phyloP scores from a whole-genome alignment of 2,329 filamentous ascomycete species.

The Aspergillus proliferans region DNA sequence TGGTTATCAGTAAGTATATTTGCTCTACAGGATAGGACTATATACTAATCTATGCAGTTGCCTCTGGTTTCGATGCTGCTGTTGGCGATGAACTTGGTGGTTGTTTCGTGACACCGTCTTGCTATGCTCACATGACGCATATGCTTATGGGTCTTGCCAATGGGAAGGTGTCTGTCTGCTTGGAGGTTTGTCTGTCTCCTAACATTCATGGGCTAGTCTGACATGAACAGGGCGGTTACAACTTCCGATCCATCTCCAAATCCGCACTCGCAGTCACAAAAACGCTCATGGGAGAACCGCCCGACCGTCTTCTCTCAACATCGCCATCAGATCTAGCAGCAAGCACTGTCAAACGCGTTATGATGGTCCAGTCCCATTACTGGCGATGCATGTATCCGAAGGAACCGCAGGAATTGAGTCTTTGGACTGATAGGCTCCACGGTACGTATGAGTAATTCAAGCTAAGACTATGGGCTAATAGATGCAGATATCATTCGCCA shows the following conservation, averaged over 20 bases:
- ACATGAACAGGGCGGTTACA: slow-evolving; percentile 68
- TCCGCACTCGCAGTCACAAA: slow-evolving; percentile 86
- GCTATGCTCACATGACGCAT: slow-evolving; percentile 97
- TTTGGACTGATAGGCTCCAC: slow-evolving; percentile 56
- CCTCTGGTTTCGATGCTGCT: slow-evolving; percentile 92
- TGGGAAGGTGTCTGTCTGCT: slow-evolving; percentile 83
- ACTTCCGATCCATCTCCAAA: slow-evolving; percentile 82
- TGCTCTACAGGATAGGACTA: not conserved
- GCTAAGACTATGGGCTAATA: slow-evolving; percentile 5
- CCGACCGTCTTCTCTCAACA: slow-evolving; percentile 51
- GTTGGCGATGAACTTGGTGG: slow-evolving; percentile 87
- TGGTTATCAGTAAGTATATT: slow-evolving; percentile 61
- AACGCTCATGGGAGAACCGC: slow-evolving; percentile 93
- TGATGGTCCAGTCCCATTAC: slow-evolving; percentile 57
- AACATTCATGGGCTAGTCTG: not conserved
- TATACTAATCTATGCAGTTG: slow-evolving; percentile 48
- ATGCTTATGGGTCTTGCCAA: slow-evolving; percentile 95
- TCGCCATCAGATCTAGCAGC: slow-evolving; percentile 48
- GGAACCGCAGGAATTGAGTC: slow-evolving; percentile 22
- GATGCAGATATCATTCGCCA: slow-evolving; percentile 63
- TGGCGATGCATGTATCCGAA: slow-evolving; percentile 85
- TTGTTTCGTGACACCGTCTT: slow-evolving; percentile 83
- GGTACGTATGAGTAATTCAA: slow-evolving; percentile 25
- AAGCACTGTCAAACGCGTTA: slow-evolving; percentile 52
- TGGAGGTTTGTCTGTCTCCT: slow-evolving; percentile 52